Evolutionary conservation across 1,284 basidiomycete species (phyloP).

Genomic region (Ganoderma leucocontextum): DNA sequence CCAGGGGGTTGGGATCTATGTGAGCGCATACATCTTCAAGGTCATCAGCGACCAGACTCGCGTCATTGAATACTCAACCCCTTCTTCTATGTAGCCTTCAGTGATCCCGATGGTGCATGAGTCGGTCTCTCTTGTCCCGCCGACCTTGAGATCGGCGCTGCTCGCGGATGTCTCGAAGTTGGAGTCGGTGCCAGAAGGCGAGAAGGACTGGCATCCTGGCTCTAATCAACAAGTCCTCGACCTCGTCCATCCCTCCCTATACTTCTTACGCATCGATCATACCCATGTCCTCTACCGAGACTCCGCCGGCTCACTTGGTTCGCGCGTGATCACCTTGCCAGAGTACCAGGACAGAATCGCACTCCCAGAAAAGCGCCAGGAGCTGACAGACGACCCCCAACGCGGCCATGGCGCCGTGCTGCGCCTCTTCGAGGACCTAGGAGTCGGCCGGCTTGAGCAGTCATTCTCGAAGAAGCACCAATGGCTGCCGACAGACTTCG

Average conservation of each 20-base stretch:
- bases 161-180: constrained; percentile 1
- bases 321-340: not conserved
- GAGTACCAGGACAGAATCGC: constrained; percentile 3
- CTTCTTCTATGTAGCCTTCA: not conserved
- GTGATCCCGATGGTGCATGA: constrained; percentile 3
- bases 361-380: not conserved
- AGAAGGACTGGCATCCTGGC: constrained; percentile 22
- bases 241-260: constrained; percentile 20
- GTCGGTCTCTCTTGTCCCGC: constrained; percentile 4
- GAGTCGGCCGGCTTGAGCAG: not conserved
- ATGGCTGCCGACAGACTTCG: constrained; percentile 24
- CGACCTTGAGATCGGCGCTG: not conserved
- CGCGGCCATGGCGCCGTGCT: too few species aligned
- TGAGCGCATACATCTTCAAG: not conserved
- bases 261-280: constrained; percentile 16
- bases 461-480: constrained; percentile 13
- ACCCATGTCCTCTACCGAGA: not conserved
- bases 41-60: not conserved
- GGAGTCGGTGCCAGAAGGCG: constrained; percentile 14
- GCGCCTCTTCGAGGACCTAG: not conserved
- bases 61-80: not conserved
- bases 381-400: not conserved
- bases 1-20: constrained; percentile 36
- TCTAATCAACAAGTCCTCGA: constrained; percentile 17
- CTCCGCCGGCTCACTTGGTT: not conserved